These are phyloP conservation scores for Diaporthe longicolla DNA, from an alignment of 2,329 filamentous ascomycete genomes.

Conservation along the genomic window DNA sequence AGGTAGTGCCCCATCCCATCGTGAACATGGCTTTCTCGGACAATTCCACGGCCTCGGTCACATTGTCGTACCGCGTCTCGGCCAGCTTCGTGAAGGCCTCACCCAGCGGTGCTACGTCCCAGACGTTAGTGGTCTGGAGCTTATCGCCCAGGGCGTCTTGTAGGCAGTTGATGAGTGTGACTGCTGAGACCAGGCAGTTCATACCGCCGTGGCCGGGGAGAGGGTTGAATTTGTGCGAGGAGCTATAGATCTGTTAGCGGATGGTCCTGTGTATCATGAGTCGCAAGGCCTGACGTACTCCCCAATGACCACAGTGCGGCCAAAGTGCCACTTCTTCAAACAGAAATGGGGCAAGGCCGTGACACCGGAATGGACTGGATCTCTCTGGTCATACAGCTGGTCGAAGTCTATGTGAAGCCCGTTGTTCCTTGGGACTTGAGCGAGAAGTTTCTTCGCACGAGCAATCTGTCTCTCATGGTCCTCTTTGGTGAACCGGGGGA, in stretches of 20 bases:
- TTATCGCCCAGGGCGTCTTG: conserved; percentile 24
- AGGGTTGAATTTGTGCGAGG: conserved; percentile 21
- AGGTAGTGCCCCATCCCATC: conserved; percentile 16
- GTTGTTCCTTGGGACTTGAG: conserved; percentile 26
- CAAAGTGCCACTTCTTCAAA: conserved; percentile 52
- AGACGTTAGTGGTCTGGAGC: not conserved
- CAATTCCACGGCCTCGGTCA: not conserved
- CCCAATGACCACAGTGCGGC: conserved; percentile 50
- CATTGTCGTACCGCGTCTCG: not conserved
- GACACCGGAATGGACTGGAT: conserved; percentile 47
- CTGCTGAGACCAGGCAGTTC: conserved; percentile 19
- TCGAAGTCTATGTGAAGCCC: conserved; percentile 41
- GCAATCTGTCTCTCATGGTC: conserved; percentile 26
- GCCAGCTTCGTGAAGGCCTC: conserved; percentile 20
- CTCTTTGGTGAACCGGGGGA: conserved; percentile 41
- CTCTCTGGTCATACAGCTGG: conserved; percentile 33
- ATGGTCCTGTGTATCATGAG: too few species aligned
- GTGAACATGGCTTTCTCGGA: conserved; percentile 6
- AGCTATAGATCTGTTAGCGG: not conserved
- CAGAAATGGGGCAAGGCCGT: conserved; percentile 53
- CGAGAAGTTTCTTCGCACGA: conserved; percentile 6
- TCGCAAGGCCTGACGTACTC: conserved; percentile 41
- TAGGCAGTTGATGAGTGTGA: conserved; percentile 9
- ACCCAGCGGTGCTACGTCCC: conserved; percentile 8
- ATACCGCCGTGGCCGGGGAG: conserved; percentile 21